Conservation (phyloP, 1,284 basidiomycete genomes). For the Apiotrichum veenhuisii region DNA sequence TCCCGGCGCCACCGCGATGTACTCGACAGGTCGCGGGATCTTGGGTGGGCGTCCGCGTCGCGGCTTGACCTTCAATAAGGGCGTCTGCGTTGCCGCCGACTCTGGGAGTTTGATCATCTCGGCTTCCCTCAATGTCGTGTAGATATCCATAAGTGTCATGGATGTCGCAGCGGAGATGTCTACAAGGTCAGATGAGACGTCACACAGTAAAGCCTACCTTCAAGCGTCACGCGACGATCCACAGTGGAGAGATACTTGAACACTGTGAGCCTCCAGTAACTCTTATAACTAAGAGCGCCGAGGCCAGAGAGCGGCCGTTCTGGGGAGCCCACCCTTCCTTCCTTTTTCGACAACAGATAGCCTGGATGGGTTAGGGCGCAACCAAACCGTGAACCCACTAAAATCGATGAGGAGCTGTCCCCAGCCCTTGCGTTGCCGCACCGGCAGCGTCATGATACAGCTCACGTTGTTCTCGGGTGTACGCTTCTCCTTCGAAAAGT, state of each 20-base stretch:
- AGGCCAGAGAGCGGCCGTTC: conserved; percentile 89
- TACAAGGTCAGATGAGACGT: conserved; percentile 40
- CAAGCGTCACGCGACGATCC: conserved; percentile 61
- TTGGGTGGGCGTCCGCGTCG: conserved; percentile 17
- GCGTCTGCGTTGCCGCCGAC: not conserved
- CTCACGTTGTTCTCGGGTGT: conserved; percentile 95
- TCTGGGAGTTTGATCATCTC: conserved; percentile 62
- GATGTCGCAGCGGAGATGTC: conserved; percentile 83
- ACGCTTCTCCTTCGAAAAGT: conserved; percentile 98
- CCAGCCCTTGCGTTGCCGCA: conserved; percentile 91
- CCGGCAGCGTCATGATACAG: conserved; percentile 98
- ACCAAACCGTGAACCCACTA: conserved; percentile 61
- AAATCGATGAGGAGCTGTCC: conserved; percentile 93
- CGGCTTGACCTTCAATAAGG: not conserved
- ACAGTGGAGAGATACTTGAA: conserved; percentile 69
- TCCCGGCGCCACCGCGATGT: not conserved
- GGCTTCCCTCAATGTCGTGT: conserved; percentile 69
- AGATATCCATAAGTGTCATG: conserved; percentile 88
- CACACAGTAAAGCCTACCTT: conserved; percentile 58
- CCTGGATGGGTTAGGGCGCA: conserved; percentile 54
- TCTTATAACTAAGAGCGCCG: conserved; percentile 85
- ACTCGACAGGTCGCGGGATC: conserved; percentile 3
- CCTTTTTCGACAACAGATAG: conserved; percentile 93
- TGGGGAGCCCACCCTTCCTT: conserved; percentile 78
- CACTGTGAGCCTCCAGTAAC: conserved; percentile 91